Conservation (phyloP, 306 rosid species). For the Boehmeria nivea region DNA sequence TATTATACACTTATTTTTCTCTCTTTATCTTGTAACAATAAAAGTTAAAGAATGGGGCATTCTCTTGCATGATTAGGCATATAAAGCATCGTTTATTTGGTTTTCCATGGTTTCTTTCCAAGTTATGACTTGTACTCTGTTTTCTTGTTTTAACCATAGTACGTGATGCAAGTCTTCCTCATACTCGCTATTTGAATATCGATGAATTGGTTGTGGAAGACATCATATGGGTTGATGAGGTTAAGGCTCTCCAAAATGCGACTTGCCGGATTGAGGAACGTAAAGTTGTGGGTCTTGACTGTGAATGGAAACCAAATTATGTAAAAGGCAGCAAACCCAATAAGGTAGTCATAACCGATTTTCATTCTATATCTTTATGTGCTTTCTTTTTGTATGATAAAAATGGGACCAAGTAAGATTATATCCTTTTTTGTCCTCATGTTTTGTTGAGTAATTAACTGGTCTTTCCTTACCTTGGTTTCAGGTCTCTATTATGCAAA, state of each 20-base stretch:
- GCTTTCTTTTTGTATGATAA: not conserved
- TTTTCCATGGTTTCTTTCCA: not conserved
- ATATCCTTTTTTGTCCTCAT: not conserved
- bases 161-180: conserved; percentile 50
- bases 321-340: conserved; percentile 67
- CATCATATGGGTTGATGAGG: conserved; percentile 77
- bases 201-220: conserved; percentile 52
- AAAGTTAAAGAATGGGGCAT: not conserved
- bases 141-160: conserved; percentile 24
- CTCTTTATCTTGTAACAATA: no score
- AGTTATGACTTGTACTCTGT: conserved; percentile 3
- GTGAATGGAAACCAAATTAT: conserved; percentile 98
- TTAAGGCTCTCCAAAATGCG: conserved; percentile 52
- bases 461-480: conserved; percentile 23
- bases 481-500: conserved; percentile 98
- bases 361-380: not conserved
- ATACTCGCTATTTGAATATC: conserved; percentile 54
- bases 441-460: not conserved
- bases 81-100: not conserved
- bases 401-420: not conserved
- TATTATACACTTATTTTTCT: no score
- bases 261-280: conserved; percentile 60
- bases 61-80: not conserved
- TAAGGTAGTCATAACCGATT: conserved; percentile 50
- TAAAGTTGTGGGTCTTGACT: conserved; percentile 86